Conservation (phyloP, 2,329 filamentous ascomycete genomes). For the Phialocephala subalpina region DNA sequence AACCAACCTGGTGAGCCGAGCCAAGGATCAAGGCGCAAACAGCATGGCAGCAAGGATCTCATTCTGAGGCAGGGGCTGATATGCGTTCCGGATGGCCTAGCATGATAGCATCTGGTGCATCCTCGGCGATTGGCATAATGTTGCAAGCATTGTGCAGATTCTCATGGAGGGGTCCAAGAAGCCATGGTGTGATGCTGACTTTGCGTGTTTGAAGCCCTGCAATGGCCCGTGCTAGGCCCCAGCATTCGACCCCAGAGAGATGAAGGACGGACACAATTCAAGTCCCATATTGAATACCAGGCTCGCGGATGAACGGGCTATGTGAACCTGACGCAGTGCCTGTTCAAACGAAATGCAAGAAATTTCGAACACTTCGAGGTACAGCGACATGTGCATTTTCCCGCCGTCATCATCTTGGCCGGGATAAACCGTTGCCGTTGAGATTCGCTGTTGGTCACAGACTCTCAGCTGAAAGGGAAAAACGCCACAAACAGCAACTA, state of each 20-base stretch:
- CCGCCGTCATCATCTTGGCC: not conserved
- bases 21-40: not conserved
- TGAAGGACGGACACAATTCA: not conserved
- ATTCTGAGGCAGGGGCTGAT: not conserved
- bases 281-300: not conserved
- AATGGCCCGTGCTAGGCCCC: not conserved
- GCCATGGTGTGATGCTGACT: not conserved
- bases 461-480: constrained; percentile 1
- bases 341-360: constrained; percentile 4
- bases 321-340: not conserved
- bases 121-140: not conserved
- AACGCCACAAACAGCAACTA: not conserved
- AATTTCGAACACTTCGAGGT: not conserved
- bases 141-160: constrained; percentile 8
- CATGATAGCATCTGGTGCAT: not conserved
- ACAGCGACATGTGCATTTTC: constrained; percentile 4
- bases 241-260: constrained; percentile 1
- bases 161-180: not conserved
- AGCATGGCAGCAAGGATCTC: constrained; percentile 4
- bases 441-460: not conserved
- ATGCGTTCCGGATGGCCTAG: not conserved
- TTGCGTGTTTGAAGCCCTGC: constrained; percentile 8
- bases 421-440: not conserved
- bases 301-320: not conserved
- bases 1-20: not conserved